Base-by-base conservation (phyloP, 2,329 filamentous ascomycete genomes). In the Ploettnerulaceae sp. region DNA sequence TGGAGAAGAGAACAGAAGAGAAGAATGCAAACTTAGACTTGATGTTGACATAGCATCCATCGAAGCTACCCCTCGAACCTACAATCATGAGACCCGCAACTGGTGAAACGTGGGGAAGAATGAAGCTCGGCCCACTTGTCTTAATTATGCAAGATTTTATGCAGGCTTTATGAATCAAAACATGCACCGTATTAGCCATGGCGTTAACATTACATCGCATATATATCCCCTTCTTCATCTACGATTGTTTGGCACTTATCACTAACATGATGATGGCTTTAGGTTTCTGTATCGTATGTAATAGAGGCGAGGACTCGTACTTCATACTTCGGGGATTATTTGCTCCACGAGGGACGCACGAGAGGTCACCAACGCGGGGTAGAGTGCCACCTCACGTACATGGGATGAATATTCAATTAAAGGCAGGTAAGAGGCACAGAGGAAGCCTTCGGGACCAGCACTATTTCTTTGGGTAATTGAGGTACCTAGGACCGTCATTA, bases 71-170 rank as follows among this genome's bases (percentile, higher is more conserved):
- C 40, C 29, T 34, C 29, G 28, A 26, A 26, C 31, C 35, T 42
- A 35, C 45, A 36, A 35, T 52, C 49, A 48, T 45, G 45, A 33
- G 49, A 48, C 37, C 47, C 43, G 37, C 50, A 38, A 37, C n/a
- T 29, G 26, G 32, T 52, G 41, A 45, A 53, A 53, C 45, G 41
- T 47, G 52, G 49, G 49, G 49, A 45, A 51, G 28, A 26, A 17
- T 26, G 36, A 26, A 31, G 38, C 38, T 29, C 31, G 18, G 44
- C 37, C 20, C 24, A 28, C n/a, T n/a, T n/a, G n/a, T n/a, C n/a
- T n/a, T n/a, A n/a, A n/a, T n/a, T n/a, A n/a, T n/a, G n/a, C n/a
- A n/a, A 29, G 15, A 4, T 5, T 36, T 41, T 45, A 35, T 44
- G 39, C 46, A 39, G 22, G 21, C 12, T 22, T 47, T 46, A 31